Evolutionary conservation across 495 filamentous ascomycete genomes (phyloP), one percentile per base, ranked within the genome.

Genomic region (Lasiosphaeria ovina): DNA sequence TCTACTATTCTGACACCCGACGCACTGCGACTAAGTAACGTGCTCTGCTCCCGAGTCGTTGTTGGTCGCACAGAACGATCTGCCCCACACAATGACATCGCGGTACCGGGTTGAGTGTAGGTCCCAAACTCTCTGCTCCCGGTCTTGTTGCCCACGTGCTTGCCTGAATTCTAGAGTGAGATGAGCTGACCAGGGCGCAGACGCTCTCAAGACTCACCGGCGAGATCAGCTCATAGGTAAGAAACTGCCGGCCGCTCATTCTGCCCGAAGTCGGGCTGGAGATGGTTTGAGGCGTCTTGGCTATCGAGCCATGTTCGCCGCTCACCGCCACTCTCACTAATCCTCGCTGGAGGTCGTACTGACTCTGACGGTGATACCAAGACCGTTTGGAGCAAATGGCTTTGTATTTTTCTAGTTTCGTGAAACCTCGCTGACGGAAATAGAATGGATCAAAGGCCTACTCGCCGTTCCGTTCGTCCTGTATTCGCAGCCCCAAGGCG

Each of bases 391-490:
- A 7, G 8, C 7, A 42, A 42, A 42, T n/a, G 16, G 44, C 44
- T 5, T 35, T n/a, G 12, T 47, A n/a, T 5, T 47, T 17, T 32
- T 45, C 5, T 47, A n/a, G 6, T 47, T 17, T 32, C 34, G 44
- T 5, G 8, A 47, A 4, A n/a, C 44, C 38, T 42, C 24, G 24
- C 24, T 24, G 24, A 24, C 24, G 24, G 24, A 33, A 11, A 14
- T 45, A 84, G 85, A 87, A 78, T 87, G 79, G 79, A 80, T 81
- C 70, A 83, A 95, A 79, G 94, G 92, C 35, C 82, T 98, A 1
- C 80, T 98, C 3, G 95, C 95, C 1, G 93, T 98, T 0, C 95
- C 95, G 0, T 99, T 99, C 69, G 93, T 99, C 53, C 84, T 99
- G 51, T 92, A 96, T 72, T 97, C 92, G 10, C 92, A 97, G 72